phyloP scores from a whole-genome alignment of 768 basidiomycete genomes.

The Lactifluus pinguis region DNA sequence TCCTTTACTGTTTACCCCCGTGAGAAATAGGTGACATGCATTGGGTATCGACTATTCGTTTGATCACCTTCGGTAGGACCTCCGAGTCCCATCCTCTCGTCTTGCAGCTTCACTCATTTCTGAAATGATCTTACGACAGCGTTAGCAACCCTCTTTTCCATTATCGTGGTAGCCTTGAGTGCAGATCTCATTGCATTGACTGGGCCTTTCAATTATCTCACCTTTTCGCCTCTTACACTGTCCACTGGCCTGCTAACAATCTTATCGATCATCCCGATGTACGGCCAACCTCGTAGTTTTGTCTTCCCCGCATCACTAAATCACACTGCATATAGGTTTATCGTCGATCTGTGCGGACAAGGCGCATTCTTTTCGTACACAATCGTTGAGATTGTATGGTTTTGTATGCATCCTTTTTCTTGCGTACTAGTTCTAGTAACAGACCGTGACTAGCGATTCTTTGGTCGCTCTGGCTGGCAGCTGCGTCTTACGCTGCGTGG shows the following conservation, averaged over 20 bases:
- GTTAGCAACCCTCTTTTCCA: conserved; percentile 21
- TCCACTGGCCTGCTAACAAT: conserved; percentile 25
- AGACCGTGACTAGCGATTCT: conserved; percentile 24
- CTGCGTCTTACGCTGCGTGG: conserved; percentile 25
- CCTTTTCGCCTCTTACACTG: conserved; percentile 26
- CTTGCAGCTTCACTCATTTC: neutral
- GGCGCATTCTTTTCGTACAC: conserved; percentile 35
- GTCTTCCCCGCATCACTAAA: neutral
- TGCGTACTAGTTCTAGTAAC: neutral
- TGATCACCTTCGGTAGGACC: neutral
- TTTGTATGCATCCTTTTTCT: conserved; percentile 25
- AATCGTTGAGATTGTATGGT: conserved; percentile 30
- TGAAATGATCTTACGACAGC: neutral
- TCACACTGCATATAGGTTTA: conserved; percentile 22
- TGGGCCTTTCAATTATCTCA: neutral
- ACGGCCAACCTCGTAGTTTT: neutral
- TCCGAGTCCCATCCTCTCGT: neutral
- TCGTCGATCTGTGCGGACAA: conserved; percentile 26
- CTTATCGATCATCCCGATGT: conserved; percentile 27
- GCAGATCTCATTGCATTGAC: conserved; percentile 25
- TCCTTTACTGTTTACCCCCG: too few relatives aligned
- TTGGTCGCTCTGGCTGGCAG: conserved; percentile 33
- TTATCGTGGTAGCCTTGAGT: conserved; percentile 27
- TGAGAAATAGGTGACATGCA: too few relatives aligned
- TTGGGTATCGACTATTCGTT: neutral